Evolutionary conservation across 208 protist genomes (phyloP).

Genomic region (Histomonas meleagridis): DNA sequence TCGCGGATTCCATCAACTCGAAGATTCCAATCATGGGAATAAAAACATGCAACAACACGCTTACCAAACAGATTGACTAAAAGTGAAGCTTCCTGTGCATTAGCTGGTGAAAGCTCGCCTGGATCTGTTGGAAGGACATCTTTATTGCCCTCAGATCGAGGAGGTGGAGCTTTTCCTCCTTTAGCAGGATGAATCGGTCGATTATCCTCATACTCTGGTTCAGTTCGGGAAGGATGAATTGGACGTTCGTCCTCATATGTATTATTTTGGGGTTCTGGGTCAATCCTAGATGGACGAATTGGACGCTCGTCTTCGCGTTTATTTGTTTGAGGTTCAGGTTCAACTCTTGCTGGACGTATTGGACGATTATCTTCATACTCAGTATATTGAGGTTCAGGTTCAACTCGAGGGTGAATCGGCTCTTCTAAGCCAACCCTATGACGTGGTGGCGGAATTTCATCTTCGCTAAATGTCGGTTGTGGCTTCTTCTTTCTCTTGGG

Average conservation of each 20-base stretch:
- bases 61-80: neutral
- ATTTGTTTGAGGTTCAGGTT: neutral
- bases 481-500: neutral
- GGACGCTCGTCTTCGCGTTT: neutral
- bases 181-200: neutral
- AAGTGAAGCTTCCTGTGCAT: neutral
- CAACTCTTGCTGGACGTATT: neutral
- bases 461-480: neutral
- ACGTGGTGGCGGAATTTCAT: neutral
- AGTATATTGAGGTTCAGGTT: too few species aligned
- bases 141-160: neutral
- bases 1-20: neutral
- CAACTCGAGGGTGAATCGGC: too few species aligned
- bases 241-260: neutral
- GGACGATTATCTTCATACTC: neutral
- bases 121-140: neutral
- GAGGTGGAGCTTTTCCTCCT: neutral
- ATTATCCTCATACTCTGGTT: neutral
- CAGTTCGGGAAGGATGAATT: too few species aligned
- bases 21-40: neutral
- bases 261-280: neutral
- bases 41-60: neutral
- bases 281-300: neutral
- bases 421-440: neutral
- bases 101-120: neutral